Evolutionary conservation across 2,329 filamentous ascomycete species (phyloP).

Genomic region (Neofusicoccum sp.): DNA sequence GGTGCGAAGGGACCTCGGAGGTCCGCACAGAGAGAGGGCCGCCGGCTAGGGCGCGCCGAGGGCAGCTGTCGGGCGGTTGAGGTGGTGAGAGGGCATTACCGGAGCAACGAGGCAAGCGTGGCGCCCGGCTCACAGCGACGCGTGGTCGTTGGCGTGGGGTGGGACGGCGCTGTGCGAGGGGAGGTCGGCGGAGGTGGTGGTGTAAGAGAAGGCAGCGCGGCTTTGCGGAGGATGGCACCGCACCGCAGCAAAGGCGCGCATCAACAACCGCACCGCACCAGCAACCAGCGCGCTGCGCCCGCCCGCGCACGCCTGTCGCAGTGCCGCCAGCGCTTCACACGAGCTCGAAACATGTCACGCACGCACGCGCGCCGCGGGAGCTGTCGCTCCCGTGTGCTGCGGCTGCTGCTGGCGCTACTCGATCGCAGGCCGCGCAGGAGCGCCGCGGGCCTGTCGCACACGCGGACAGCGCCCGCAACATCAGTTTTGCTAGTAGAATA

Average conservation of each 20-base stretch:
- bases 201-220: slow-evolving; percentile 12
- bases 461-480: neutral
- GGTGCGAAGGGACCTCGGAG: slow-evolving; percentile 17
- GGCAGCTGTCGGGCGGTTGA: slow-evolving; percentile 8
- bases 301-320: neutral
- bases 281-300: neutral
- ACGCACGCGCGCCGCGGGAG: neutral
- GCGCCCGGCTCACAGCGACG: slow-evolving; percentile 6
- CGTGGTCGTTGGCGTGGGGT: slow-evolving; percentile 5
- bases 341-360: neutral
- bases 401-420: neutral
- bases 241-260: slow-evolving; percentile 16
- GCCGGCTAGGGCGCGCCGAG: slow-evolving; percentile 19
- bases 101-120: neutral
- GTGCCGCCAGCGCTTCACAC: neutral
- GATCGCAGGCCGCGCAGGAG: neutral
- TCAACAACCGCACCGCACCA: slow-evolving; percentile 8
- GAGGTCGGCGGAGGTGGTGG: slow-evolving; percentile 17
- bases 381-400: neutral
- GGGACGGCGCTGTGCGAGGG: slow-evolving; percentile 7
- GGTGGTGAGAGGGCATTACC: slow-evolving; percentile 10
- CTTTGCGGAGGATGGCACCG: slow-evolving; percentile 16
- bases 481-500: neutral
- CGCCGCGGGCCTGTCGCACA: slow-evolving; percentile 8
- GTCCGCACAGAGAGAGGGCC: slow-evolving; percentile 15